A percentile compares a stretch with the other conserved stretches of the same genome.
These are phyloP conservation scores for Geosiphon pyriformis DNA, from an alignment of 192 early-diverging fungal genomes.

Conservation along the genomic window DNA sequence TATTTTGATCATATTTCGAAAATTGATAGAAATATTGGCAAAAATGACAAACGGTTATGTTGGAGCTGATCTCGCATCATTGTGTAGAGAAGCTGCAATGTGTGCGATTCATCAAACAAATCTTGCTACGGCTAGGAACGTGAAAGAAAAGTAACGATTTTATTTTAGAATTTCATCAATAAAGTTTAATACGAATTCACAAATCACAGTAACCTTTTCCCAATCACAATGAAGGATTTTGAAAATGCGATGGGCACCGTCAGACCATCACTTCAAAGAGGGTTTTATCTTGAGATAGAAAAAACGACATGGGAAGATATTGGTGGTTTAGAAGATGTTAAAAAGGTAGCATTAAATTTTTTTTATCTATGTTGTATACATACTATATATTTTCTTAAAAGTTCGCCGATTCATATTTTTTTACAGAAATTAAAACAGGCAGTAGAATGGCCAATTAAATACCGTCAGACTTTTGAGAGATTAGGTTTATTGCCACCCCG, in stretches of 20 bases:
- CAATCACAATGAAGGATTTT: conserved; percentile 57
- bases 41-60: conserved; percentile 85
- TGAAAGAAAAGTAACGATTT: too few relatives aligned
- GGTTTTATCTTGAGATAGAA: conserved; percentile 56
- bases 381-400: background rate
- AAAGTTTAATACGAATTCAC: too few relatives aligned
- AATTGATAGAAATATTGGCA: conserved; percentile 37
- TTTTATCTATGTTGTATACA: background rate
- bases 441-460: conserved; percentile 83
- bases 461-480: conserved; percentile 58
- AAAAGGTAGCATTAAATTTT: conserved; percentile 43
- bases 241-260: conserved; percentile 53
- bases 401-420: too few relatives aligned
- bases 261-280: conserved; percentile 69
- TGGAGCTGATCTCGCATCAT: conserved; percentile 81
- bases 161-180: too few relatives aligned
- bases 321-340: conserved; percentile 81
- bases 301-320: conserved; percentile 74
- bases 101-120: conserved; percentile 39
- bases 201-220: background rate
- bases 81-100: conserved; percentile 78
- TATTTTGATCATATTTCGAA: conserved; percentile 7
- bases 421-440: conserved; percentile 70
- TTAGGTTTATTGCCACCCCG: conserved; percentile 78
- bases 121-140: conserved; percentile 2